Evolutionary conservation across 257 asterid species (phyloP), one percentile per base, ranked within the genome.

Genomic region (Gardenia jasminoides): DNA sequence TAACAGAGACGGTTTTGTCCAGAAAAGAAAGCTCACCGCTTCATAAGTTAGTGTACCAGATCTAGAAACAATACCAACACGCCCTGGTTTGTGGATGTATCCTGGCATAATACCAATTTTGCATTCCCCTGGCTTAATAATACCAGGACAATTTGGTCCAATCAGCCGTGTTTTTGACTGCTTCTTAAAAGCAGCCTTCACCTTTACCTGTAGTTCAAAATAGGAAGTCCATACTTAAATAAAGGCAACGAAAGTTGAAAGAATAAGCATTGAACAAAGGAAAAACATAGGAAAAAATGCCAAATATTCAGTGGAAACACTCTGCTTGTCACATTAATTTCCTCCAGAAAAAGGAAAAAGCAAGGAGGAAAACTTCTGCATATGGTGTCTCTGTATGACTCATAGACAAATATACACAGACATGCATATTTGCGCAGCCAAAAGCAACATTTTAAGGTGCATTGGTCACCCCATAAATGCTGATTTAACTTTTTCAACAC

Each of bases 71-170:
- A 96, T 96, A 79, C 98, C 98, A 76, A 92, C 82, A 67, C 97
- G 97, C 30, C 99, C 98, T 19, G 98, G 98, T 84, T 96, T 96
- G 88, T 96, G 99, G 84, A 96, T 96, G 89, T 93, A 93, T 80
- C 99, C 99, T 46, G 98, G 99, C 99, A 95, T 95, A 81, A 95
- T 95, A 66, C 99, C 99, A 47, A 93, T 93, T 83, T 95, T 95
- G 88, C 99, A 95, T 85, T 95, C 98, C 80, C 99, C 99, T 33
- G 99, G 99, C 86, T 95, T 95, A 87, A 93, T 95, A 72, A 95
- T 95, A 73, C 99, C 99, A 15, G 99, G 99, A 82, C 99, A 95
- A 82, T 95, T 95, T 61, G 99, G 99, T 80, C 98, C 98, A 76
- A 95, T 93, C 56, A 95, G 92, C 70, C 93, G 91, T 72, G 99